Evolutionary conservation across 306 rosid genomes (phyloP), one percentile per base, ranked within the genome.

Genomic region (Alnus glutinosa): DNA sequence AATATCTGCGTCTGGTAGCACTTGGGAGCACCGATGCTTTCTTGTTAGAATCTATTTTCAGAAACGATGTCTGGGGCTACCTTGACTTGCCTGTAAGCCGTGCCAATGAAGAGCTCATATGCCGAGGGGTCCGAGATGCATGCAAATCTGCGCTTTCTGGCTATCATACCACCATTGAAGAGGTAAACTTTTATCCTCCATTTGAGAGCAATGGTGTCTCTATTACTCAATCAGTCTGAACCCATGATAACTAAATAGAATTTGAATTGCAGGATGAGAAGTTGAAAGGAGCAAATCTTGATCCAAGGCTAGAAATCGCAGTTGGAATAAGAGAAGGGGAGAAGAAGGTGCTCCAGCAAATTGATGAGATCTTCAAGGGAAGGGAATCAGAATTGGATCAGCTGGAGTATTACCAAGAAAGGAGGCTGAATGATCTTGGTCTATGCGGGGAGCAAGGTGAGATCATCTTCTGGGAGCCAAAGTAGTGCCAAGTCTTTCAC

Each of bases 341-440:
- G 87, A 95, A 92, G 85, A 78, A 74, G 89, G 87, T 91, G 80
- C 84, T 95, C 87, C 95, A 84, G 78, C 91, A 91, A 81, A 89
- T 95, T 73, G 93, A 87, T 68, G 89, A 69, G 72, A 86, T 85
- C 63, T 95, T 95, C 86, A 71, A 83, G 83, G 88, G 78, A 78
- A 91, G 94, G 84, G 97, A 95, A 75, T 51, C 39, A 48, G 98
- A 89, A 74, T 75, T 95, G 82, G 78, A 83, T 80, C 62, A 73
- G 75, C 84, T 92, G 80, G 93, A 91, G 83, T 95, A 91, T 73
- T 92, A 95, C 80, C 98, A 91, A 74, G 98, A 95, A 82, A 87
- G 98, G 79, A 88, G 98, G 88, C 97, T 95, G 82, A 90, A 92
- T 92, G 97, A 95, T 39, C 98, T 95, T 79, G 98, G 98, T 49